phyloP scores from a whole-genome alignment of 2,329 filamentous ascomycete genomes.

The Lachnellula suecica region DNA sequence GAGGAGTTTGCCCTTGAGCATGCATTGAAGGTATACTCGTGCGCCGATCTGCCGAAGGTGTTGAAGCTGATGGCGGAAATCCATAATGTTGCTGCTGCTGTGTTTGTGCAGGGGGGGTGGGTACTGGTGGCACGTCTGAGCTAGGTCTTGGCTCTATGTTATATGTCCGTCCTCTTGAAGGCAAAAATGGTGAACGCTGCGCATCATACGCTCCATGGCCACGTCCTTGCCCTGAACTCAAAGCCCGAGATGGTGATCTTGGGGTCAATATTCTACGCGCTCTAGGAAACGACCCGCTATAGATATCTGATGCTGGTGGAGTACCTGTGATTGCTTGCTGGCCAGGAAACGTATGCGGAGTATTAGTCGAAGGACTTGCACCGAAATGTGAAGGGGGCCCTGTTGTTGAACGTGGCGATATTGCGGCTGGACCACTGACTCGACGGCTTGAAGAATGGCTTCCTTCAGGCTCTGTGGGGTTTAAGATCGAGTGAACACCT shows the following conservation, averaged over 20 bases:
- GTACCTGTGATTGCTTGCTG: slow-evolving; percentile 20
- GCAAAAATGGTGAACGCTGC: slow-evolving; percentile 46
- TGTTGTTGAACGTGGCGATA: slow-evolving; percentile 23
- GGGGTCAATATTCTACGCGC: slow-evolving; percentile 30
- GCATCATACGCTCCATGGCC: slow-evolving; percentile 47
- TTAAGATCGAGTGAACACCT: slow-evolving; percentile 36
- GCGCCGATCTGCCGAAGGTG: slow-evolving; percentile 33
- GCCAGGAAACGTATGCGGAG: slow-evolving; percentile 21
- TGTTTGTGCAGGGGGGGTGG: slow-evolving; percentile 27
- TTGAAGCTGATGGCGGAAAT: slow-evolving; percentile 40
- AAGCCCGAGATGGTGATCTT: slow-evolving; percentile 49
- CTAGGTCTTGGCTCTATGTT: slow-evolving; percentile 40
- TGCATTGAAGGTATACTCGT: slow-evolving; percentile 35
- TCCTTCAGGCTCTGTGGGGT: slow-evolving; percentile 32
- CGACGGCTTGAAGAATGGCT: slow-evolving; percentile 18
- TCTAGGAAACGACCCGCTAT: slow-evolving; percentile 27
- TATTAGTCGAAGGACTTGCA: slow-evolving; percentile 21
- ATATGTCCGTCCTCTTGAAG: slow-evolving; percentile 40
- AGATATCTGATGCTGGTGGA: slow-evolving; percentile 19
- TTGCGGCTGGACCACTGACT: slow-evolving; percentile 20
- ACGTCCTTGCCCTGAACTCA: slow-evolving; percentile 46
- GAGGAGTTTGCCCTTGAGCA: slow-evolving; percentile 38
- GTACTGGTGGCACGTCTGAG: slow-evolving; percentile 44
- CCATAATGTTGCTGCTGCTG: slow-evolving; percentile 27
- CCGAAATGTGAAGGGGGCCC: slow-evolving; percentile 23